Evolutionary conservation across 495 filamentous ascomycete genomes (phyloP), one percentile per base, ranked within the genome.

Genomic region (Parmelia sp.): DNA sequence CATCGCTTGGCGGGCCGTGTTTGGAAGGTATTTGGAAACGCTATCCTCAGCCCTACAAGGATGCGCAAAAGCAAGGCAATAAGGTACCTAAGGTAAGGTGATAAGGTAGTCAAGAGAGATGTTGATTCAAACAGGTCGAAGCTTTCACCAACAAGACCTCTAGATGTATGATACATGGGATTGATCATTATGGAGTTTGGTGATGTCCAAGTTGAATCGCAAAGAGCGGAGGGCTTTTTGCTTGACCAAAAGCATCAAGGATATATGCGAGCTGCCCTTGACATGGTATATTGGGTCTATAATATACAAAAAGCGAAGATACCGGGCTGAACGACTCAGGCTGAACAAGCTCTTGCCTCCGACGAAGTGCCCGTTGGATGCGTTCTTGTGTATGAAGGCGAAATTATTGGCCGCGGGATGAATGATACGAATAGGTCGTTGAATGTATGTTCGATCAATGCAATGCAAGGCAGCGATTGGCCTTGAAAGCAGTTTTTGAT

Each of bases 291-390:
- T 2, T 23, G 60, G 42, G 17, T 29, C 29, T 25, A 53, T 9
- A 53, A 29, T 36, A 35, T 11, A 39, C 33, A n/a, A 12, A 17
- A 27, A 1, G 3, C 14, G 51, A 35, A 42, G 49, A 35, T 0
- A 31, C 14, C 47, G 7, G 6, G 49, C 47, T 42, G 39, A 60
- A 51, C 19, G 11, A 47, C 36, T 60, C 56, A 95, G 88, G 92
- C 90, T 51, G 84, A 89, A 67, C 81, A 86, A 61, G 94, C 94
- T 21, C 84, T 97, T n/a, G 69, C 75, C 33, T 87, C 79, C 47
- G 88, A 91, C 65, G 94, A 98, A 77, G 96, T 95, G 3, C 95
- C 94, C 9, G 95, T 98, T 21, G 95, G 94, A 59, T 97, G 95
- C 77, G 91, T 97, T 25, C 84, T 98, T 55, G 92, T 97, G 1